Base-by-base conservation (phyloP, 2,329 filamentous ascomycete species). In the Fusarium sp. region DNA sequence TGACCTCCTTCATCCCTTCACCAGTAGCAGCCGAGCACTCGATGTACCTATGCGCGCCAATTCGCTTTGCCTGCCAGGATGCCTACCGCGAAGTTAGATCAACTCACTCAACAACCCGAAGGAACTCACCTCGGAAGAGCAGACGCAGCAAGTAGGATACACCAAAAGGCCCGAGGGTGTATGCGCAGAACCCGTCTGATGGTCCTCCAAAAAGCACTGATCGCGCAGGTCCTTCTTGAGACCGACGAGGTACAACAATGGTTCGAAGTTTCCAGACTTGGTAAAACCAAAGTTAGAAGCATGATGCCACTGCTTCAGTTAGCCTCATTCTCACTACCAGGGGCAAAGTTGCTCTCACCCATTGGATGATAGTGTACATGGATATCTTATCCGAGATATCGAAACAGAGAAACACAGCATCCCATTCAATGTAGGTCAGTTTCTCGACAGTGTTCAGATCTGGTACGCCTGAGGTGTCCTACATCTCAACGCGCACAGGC, bases 391-490 rank as follows among this genome's bases (percentile, higher is more conserved):
- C 73, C 17, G 74, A 73, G 9, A 81, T 72, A n/a, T 81, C 80
- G 56, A 81, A 81, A 59, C 80, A 81, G 33, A 81, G 70, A 57
- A 81, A 80, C 0, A 81, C 68, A 3, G 74, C 78, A 6, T 81
- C 78, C 79, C 78, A 81, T 7, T 69, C 43, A 14, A 81, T 77
- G 60, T 80, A 80, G 21, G 76, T 75, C 31, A 81, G 56, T 7
- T 73, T 73, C 46, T 77, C 70, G 8, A 81, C 75, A 3, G 74
- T 78, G 46, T 75, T 76, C 34, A 81, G 71, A 44, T 81, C 80
- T 4, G 77, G 76, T 24, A 77, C 75, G 67, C 80, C 80, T 26
- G 80, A 81, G 65, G 78, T 81, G 61, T 81, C 80, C 80, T 79
- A 81, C 58, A 81, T 57, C 71, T 81, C 80, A 50, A 79, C 64